Percentiles rank a stretch among this genome's conserved stretches.
Evolutionary conservation across 352 stramenopile genomes (phyloP).

Genomic region (Aphanomyces astaci): DNA sequence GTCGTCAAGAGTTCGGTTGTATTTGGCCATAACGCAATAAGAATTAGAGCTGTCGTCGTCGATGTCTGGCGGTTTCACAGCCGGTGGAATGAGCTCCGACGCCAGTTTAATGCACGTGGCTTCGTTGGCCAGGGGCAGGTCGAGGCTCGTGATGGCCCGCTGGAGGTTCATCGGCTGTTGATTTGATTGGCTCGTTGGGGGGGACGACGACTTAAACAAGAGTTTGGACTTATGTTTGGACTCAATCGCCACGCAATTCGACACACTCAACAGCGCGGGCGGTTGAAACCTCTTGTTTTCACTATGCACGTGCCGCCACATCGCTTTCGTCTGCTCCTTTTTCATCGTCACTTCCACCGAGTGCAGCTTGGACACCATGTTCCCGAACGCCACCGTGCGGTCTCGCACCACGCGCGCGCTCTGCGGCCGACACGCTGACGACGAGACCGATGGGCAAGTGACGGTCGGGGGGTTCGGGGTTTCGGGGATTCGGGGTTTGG

Average conservation of each 20-base stretch:
- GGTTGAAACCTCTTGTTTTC: background rate
- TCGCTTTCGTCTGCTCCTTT: slow-evolving; percentile 9
- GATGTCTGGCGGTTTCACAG: slow-evolving; percentile 13
- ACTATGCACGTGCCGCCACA: slow-evolving; percentile 9
- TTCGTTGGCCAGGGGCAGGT: slow-evolving; percentile 19
- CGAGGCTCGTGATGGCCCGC: background rate
- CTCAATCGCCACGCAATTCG: too few species aligned
- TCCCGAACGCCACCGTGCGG: slow-evolving; percentile 8
- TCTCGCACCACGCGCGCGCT: slow-evolving; percentile 8
- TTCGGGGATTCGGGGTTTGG: too few species aligned
- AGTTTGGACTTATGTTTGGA: too few species aligned
- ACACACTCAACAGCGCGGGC: background rate
- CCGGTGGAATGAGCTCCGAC: slow-evolving; percentile 9
- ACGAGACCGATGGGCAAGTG: background rate
- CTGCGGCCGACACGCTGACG: too few species aligned
- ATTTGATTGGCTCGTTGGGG: too few species aligned
- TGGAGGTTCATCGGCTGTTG: too few species aligned
- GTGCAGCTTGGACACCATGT: slow-evolving; percentile 20
- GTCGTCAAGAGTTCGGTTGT: slow-evolving; percentile 16
- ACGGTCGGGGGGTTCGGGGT: background rate
- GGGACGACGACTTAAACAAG: too few species aligned
- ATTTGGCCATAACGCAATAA: slow-evolving; percentile 10
- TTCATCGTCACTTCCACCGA: background rate
- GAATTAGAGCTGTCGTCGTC: background rate
- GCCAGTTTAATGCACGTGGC: slow-evolving; percentile 11